Percentiles rank a stretch among this genome's conserved stretches.
Evolutionary conservation across 352 stramenopile species (phyloP).

Genomic region (Hyaloperonospora brassicae): DNA sequence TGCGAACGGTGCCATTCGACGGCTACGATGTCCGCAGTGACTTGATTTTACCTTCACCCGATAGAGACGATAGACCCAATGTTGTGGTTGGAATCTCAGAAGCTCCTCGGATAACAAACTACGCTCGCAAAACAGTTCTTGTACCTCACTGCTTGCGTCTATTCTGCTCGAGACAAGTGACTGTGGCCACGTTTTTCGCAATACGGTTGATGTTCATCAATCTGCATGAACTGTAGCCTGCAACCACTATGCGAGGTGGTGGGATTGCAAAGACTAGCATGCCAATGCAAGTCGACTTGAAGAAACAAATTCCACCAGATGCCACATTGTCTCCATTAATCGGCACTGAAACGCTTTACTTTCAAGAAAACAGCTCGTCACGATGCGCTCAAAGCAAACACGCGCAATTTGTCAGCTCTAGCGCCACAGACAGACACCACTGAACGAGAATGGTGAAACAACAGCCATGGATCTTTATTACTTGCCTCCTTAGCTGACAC

Average conservation of each 20-base stretch:
- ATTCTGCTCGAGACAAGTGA: conserved; percentile 85
- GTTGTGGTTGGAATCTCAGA: no score
- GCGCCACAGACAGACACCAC: conserved; percentile 1
- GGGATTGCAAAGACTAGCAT: conserved; percentile 71
- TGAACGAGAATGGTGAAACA: no score
- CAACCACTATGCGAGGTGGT: conserved; percentile 62
- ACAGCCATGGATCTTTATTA: conserved; percentile 28
- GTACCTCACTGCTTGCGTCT: conserved; percentile 46
- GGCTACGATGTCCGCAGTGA: no score
- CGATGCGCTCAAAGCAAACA: conserved; percentile 44
- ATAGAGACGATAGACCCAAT: no score
- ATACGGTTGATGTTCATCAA: conserved; percentile 49
- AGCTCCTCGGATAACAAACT: conserved; percentile 79
- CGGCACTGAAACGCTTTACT: conserved; percentile 63
- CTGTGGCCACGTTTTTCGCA: conserved; percentile 48
- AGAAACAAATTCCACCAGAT: conserved; percentile 63
- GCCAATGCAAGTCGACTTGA: conserved; percentile 67
- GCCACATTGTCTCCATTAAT: conserved; percentile 27
- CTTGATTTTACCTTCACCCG: no score
- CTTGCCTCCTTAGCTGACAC: conserved; percentile 16
- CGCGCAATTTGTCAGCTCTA: neutral
- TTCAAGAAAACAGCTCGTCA: conserved; percentile 78
- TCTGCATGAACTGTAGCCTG: conserved; percentile 83
- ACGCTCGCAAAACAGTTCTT: conserved; percentile 56
- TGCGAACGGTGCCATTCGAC: no score